phyloP scores from a whole-genome alignment of 208 protist genomes.

The Lotmaria passim region DNA sequence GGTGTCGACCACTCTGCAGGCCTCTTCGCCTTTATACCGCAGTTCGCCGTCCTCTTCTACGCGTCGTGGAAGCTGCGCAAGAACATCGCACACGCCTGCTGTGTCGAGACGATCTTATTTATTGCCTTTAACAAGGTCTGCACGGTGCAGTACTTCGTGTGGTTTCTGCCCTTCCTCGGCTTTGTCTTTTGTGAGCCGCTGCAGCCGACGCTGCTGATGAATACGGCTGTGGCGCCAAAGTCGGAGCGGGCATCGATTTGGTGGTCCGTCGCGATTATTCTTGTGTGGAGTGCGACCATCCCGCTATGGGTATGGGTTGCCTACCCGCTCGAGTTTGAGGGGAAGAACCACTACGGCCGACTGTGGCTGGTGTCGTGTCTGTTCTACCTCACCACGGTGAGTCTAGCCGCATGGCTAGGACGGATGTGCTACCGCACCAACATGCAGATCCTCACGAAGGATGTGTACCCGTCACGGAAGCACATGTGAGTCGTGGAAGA shows the following conservation, averaged over 20 bases:
- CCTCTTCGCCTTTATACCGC: constrained; percentile 88
- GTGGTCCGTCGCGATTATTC: constrained; percentile 33
- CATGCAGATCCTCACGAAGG: constrained; percentile 18
- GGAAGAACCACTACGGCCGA: constrained; percentile 74
- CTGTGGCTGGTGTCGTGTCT: constrained; percentile 84
- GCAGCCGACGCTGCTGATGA: constrained; percentile 11
- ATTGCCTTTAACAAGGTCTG: constrained; percentile 96
- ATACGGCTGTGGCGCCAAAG: not conserved
- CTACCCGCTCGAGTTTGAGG: constrained; percentile 86
- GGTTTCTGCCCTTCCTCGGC: constrained; percentile 88
- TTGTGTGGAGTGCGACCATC: constrained; percentile 71
- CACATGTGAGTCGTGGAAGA: constrained; percentile 1
- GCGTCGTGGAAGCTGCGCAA: constrained; percentile 75
- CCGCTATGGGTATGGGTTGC: constrained; percentile 81
- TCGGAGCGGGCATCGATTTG: constrained; percentile 24
- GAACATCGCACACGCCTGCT: constrained; percentile 81
- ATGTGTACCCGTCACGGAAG: constrained; percentile 21
- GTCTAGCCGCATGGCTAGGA: constrained; percentile 66
- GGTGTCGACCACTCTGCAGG: constrained; percentile 58
- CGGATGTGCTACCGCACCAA: constrained; percentile 47
- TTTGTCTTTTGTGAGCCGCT: constrained; percentile 75
- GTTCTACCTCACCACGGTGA: constrained; percentile 87
- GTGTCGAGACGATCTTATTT: constrained; percentile 88
- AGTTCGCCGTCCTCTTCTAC: constrained; percentile 73
- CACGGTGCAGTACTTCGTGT: constrained; percentile 96